Percentiles rank a stretch among this genome's conserved stretches.
Conservation (phyloP, 2,329 filamentous ascomycete species). For the Elsinoe perseae region DNA sequence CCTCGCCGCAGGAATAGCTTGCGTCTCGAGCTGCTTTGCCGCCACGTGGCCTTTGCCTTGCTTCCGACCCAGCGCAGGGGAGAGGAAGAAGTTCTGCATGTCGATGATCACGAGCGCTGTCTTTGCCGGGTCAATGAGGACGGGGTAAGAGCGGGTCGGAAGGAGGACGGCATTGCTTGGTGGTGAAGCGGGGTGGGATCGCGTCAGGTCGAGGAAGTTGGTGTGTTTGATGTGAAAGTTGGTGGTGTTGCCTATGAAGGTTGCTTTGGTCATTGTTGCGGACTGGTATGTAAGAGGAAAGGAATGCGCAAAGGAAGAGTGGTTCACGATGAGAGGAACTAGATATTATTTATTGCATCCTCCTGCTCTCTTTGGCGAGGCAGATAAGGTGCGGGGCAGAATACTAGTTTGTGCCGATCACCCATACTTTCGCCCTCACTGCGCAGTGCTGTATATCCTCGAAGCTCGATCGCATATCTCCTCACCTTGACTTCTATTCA, state of each 20-base stretch:
- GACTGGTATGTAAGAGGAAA: constrained; percentile 22
- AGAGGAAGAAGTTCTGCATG: constrained; percentile 40
- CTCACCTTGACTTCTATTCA: no score
- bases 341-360: not conserved
- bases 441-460: not conserved
- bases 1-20: constrained; percentile 41
- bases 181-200: constrained; percentile 28
- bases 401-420: constrained; percentile 2
- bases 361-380: not conserved
- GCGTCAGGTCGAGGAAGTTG: constrained; percentile 41
- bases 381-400: constrained; percentile 13
- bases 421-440: not conserved
- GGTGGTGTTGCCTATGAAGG: constrained; percentile 34
- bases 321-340: not conserved
- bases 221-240: constrained; percentile 40
- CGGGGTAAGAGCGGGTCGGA: constrained; percentile 10
- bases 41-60: constrained; percentile 37
- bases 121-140: constrained; percentile 30
- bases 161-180: constrained; percentile 19
- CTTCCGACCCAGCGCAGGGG: constrained; percentile 26
- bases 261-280: not conserved
- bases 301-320: not conserved
- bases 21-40: constrained; percentile 35
- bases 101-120: constrained; percentile 36
- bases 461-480: not conserved